A percentile compares a stretch with the other conserved stretches of the same genome.
phyloP scores from a whole-genome alignment of 2,329 filamentous ascomycete species.

The Colletotrichum euphorbiae region DNA sequence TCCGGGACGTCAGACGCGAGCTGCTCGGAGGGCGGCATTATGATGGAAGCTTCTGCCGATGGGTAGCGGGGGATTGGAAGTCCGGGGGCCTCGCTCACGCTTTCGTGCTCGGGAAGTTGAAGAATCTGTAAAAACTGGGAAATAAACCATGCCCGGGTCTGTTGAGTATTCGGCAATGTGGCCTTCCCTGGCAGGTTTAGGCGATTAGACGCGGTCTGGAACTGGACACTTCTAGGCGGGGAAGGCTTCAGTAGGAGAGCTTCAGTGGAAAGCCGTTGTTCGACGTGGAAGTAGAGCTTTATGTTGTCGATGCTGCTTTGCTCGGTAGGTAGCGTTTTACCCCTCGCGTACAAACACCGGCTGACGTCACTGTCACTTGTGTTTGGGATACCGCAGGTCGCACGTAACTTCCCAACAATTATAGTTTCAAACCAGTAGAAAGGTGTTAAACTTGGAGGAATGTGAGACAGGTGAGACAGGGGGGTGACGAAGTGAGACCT shows the following conservation, averaged over 20 bases:
- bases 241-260: no score
- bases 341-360: neutral
- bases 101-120: slow-evolving; percentile 4
- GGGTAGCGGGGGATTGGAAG: no score
- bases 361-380: slow-evolving; percentile 16
- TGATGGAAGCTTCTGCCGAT: neutral
- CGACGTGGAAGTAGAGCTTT: neutral
- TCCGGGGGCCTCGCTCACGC: slow-evolving; percentile 13
- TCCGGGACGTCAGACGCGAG: slow-evolving; percentile 32
- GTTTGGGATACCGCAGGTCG: slow-evolving; percentile 10
- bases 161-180: neutral
- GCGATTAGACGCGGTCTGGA: slow-evolving; percentile 4
- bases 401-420: slow-evolving; percentile 27
- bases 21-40: neutral
- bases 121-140: neutral
- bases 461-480: slow-evolving; percentile 2
- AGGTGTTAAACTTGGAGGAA: slow-evolving; percentile 6
- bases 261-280: neutral
- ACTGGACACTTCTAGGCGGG: neutral
- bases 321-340: neutral
- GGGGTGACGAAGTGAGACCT: slow-evolving; percentile 12
- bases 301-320: neutral
- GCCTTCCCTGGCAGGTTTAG: neutral
- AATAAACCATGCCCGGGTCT: neutral
- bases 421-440: slow-evolving; percentile 19